Evolutionary conservation across 768 basidiomycete genomes (phyloP).

Genomic region (Rhodosporidiobolus sp.): DNA sequence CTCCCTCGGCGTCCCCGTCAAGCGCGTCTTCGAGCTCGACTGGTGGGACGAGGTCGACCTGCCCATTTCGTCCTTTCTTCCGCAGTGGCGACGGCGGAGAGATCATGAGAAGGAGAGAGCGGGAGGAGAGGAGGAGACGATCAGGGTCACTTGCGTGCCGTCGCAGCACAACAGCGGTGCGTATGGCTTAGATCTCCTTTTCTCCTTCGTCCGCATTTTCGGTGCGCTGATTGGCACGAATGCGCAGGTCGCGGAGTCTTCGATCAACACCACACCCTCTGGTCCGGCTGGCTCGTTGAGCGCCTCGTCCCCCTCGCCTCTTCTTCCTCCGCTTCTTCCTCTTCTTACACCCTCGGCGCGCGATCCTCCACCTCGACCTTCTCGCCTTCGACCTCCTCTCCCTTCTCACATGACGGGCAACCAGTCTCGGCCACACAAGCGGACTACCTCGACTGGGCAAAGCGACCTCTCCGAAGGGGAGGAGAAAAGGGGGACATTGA

Average conservation of each 20-base stretch:
- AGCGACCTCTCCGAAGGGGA: too few species aligned
- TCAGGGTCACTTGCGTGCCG: slow-evolving; percentile 49
- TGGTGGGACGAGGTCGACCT: slow-evolving; percentile 52
- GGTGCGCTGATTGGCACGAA: too few species aligned
- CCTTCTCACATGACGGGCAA: too few species aligned
- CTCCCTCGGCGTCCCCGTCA: slow-evolving; percentile 45
- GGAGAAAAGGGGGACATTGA: background rate
- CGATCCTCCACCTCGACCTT: background rate
- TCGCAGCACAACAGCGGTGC: slow-evolving; percentile 53
- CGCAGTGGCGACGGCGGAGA: background rate
- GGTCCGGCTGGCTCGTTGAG: slow-evolving; percentile 52
- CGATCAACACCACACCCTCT: slow-evolving; percentile 49
- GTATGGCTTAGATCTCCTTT: too few species aligned
- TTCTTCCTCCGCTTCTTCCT: background rate
- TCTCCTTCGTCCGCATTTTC: background rate
- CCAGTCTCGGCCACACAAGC: too few species aligned
- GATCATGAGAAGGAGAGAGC: background rate
- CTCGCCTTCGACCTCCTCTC: too few species aligned
- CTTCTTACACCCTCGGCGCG: background rate
- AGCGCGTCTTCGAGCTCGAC: slow-evolving; percentile 50
- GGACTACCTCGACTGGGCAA: too few species aligned
- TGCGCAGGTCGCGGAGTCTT: slow-evolving; percentile 47
- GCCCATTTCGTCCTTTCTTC: background rate
- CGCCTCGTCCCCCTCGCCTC: slow-evolving; percentile 30
- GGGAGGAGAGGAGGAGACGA: background rate